Evolutionary conservation across 805 yeast genomes (phyloP).

Genomic region (Starmerella davenportii): DNA sequence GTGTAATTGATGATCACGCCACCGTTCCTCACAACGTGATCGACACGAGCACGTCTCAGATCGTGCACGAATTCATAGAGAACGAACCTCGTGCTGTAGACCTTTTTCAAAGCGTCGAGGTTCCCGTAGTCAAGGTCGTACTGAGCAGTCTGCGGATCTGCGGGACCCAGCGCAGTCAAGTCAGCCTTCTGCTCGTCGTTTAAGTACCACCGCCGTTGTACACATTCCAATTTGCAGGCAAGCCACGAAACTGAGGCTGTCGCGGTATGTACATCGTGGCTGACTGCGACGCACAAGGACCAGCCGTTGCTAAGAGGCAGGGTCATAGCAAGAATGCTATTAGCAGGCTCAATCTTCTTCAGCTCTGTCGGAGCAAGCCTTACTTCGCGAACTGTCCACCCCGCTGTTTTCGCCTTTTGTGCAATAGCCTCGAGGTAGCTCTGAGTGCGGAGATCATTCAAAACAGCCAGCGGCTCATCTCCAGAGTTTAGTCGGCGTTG

Average conservation of each 20-base stretch:
- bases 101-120: conserved; percentile 16
- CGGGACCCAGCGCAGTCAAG: not conserved
- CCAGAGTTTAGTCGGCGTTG: conserved; percentile 12
- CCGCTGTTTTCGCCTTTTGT: conserved; percentile 38
- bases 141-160: conserved; percentile 1
- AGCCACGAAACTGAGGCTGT: conserved; percentile 11
- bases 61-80: conserved; percentile 21
- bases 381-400: conserved; percentile 47
- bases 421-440: conserved; percentile 35
- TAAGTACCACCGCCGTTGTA: conserved; percentile 15
- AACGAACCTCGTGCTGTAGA: conserved; percentile 18
- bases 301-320: conserved; percentile 24
- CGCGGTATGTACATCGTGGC: conserved; percentile 15
- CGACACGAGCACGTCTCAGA: conserved; percentile 15
- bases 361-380: conserved; percentile 33
- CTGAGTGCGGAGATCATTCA: conserved; percentile 33
- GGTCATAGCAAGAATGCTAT: conserved; percentile 20
- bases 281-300: conserved; percentile 24
- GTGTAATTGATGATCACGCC: conserved; percentile 12
- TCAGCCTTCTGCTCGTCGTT: conserved; percentile 6
- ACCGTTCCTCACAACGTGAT: conserved; percentile 9
- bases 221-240: conserved; percentile 13
- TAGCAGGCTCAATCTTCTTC: conserved; percentile 18
- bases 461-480: conserved; percentile 19
- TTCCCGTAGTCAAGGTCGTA: conserved; percentile 19